Base-by-base conservation (phyloP, 2,329 filamentous ascomycete species). In the Thermochaetoides dissita region DNA sequence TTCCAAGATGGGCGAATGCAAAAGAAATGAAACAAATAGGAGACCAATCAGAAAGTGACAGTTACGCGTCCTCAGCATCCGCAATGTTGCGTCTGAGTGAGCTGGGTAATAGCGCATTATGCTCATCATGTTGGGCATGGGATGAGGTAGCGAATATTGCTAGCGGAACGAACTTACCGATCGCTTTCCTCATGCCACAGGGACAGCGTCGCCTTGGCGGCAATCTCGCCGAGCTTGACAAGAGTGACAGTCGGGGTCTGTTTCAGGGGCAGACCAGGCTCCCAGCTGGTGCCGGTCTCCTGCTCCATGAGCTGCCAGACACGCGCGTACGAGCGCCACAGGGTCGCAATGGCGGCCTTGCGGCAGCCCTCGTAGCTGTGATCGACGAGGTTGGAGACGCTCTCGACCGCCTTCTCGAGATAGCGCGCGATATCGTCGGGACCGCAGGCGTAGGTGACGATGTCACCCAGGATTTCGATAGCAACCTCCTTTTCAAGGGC, bases 401-500 rank as follows among this genome's bases (percentile, higher is more conserved):
- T 79, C 63, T 86, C 81, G 47, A 98, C 76, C 7, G 86, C 86
- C 68, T 85, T 83, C 67, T 94, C 81, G 48, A 95, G 83, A 62
- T 89, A 94, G 6, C 84, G 79, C 51, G 93, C 65, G 43, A 76
- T 66, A 53, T 73, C 72, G 59, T 76, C 86, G 51, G 82, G 75
- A 56, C 76, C 74, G 61, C 85, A 87, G 38, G 85, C 85, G 67
- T 93, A 81, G 37, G 84, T 81, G 55, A 96, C 81, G 48, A 98
- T 78, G 57, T 98, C 91, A 50, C 88, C 91, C 32, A 95, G 74
- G 6, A 95, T 88, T 62, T 98, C 91, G 36, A 94, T 78, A 33
- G 91, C 89, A 54, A 96, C 93, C 64, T 98, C 91, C 66, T 96
- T 95, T 71, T 96, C 91, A 55, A 94, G 76, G 24, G 89, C 86